Evolutionary conservation across 345 rosid genomes (phyloP).

Genomic region (Nasturtium officinale): DNA sequence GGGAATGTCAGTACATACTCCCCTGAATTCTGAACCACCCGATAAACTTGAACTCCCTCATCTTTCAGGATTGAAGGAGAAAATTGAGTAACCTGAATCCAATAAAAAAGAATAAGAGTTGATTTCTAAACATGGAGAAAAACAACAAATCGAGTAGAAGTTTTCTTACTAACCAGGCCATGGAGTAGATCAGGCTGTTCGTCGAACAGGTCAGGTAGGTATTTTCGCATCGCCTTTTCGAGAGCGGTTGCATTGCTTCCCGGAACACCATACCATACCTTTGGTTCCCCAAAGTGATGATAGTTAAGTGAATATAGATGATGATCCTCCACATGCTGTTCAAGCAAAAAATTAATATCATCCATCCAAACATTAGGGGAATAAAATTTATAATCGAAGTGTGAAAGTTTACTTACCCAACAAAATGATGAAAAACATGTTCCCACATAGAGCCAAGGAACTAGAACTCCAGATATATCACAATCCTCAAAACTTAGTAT

Average conservation of each 20-base stretch:
- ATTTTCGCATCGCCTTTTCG: constrained; percentile 75
- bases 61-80: constrained; percentile 87
- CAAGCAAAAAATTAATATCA: not conserved
- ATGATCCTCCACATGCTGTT: constrained; percentile 97
- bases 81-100: constrained; percentile 82
- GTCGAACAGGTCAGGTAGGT: constrained; percentile 84
- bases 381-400: not conserved
- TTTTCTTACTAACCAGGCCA: constrained; percentile 61
- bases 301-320: constrained; percentile 88
- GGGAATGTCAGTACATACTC: constrained; percentile 95
- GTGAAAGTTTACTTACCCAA: constrained; percentile 64
- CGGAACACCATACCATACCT: constrained; percentile 93
- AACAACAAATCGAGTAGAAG: not conserved
- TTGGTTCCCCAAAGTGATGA: constrained; percentile 84
- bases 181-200: constrained; percentile 87
- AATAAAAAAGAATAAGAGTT: constrained; percentile 3
- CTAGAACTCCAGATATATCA: constrained; percentile 92
- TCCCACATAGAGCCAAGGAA: constrained; percentile 97
- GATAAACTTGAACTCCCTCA: constrained; percentile 80
- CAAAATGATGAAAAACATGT: constrained; percentile 98
- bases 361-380: not conserved
- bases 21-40: constrained; percentile 77
- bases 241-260: constrained; percentile 78
- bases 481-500: constrained; percentile 85
- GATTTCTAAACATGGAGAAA: not conserved